Conservation (phyloP, 306 rosid genomes). For the Vachellia pachyceras region DNA sequence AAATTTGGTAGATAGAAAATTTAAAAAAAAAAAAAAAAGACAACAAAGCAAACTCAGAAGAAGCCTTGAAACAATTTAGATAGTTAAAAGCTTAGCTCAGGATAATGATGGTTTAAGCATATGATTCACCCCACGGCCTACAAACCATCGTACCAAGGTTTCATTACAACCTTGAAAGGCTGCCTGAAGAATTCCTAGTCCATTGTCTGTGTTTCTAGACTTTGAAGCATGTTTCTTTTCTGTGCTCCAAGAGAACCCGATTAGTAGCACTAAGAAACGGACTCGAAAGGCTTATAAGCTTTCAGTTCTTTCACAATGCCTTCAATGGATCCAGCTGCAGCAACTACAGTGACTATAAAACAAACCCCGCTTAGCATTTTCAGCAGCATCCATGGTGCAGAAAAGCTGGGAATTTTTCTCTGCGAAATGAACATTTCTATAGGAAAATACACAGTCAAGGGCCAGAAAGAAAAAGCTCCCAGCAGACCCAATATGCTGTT, state of each 20-base stretch:
- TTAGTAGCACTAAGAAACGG: neutral
- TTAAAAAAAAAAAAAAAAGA: neutral
- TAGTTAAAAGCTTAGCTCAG: neutral
- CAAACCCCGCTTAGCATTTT: constrained; percentile 47
- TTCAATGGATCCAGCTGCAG: constrained; percentile 56
- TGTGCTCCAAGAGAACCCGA: neutral
- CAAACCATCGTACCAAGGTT: neutral
- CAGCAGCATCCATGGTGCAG: constrained; percentile 49
- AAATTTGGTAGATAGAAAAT: neutral
- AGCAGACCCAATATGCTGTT: constrained; percentile 59
- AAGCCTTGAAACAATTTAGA: neutral
- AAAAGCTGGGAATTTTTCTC: constrained; percentile 50
- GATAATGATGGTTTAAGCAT: neutral
- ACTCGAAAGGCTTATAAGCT: constrained; percentile 52
- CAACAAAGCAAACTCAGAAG: neutral
- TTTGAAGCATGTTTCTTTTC: neutral
- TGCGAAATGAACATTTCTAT: constrained; percentile 56
- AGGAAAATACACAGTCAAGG: constrained; percentile 66
- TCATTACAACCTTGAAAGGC: neutral
- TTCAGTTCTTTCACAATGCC: constrained; percentile 49
- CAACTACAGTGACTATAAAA: constrained; percentile 51
- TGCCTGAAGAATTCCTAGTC: neutral
- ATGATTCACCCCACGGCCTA: neutral
- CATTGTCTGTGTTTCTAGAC: neutral
- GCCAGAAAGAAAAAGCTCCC: constrained; percentile 70